phyloP scores from a whole-genome alignment of 2,329 filamentous ascomycete genomes.

The Penicillium verrucosum region DNA sequence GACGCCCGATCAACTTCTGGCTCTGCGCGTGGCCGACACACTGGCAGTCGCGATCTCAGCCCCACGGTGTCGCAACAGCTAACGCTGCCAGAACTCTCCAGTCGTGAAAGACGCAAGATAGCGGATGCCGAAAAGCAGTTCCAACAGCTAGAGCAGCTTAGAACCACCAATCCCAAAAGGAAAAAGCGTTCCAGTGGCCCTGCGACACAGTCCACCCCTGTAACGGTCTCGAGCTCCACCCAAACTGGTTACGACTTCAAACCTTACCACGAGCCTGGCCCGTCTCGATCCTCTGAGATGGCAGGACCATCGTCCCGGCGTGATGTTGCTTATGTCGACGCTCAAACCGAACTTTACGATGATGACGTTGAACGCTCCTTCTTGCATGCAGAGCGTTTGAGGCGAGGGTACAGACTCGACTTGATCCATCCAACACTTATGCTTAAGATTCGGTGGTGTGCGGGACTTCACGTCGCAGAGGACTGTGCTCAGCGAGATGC shows the following conservation, averaged over 20 bases:
- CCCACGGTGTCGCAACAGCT: constrained; percentile 48
- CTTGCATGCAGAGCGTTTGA: neutral
- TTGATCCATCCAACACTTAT: neutral
- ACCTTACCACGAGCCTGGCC: constrained; percentile 32
- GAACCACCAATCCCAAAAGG: constrained; percentile 45
- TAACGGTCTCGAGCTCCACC: constrained; percentile 31
- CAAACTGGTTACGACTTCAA: constrained; percentile 29
- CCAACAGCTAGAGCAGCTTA: constrained; percentile 57
- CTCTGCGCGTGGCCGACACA: constrained; percentile 52
- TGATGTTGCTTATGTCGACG: neutral
- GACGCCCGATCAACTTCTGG: constrained; percentile 58
- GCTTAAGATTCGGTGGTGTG: neutral
- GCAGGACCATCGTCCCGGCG: neutral
- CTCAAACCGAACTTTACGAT: neutral
- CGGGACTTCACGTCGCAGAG: neutral
- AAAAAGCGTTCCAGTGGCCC: constrained; percentile 57
- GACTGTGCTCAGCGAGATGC: constrained; percentile 1
- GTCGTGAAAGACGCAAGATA: constrained; percentile 61
- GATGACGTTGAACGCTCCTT: neutral
- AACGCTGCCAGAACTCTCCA: constrained; percentile 53
- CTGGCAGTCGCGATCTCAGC: constrained; percentile 60
- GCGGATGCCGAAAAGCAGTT: constrained; percentile 62
- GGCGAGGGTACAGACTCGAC: neutral
- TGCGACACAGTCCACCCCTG: constrained; percentile 52
- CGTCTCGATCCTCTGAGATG: neutral